These are phyloP conservation scores for Rhodamnia rubescens DNA, from an alignment of 345 rosid species.

Conservation along the genomic window DNA sequence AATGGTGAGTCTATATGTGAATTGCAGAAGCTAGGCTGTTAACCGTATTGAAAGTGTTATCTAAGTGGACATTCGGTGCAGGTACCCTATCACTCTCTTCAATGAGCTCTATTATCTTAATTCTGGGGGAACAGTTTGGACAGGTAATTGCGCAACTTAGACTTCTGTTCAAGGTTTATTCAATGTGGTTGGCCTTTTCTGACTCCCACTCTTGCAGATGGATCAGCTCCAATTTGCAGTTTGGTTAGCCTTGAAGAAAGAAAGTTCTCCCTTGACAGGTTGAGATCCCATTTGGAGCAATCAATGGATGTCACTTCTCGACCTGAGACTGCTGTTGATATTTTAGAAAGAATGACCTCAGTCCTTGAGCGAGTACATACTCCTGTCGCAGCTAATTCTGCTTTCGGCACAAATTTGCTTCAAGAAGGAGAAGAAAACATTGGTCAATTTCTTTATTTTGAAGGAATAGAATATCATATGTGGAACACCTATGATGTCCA, in stretches of 20 bases:
- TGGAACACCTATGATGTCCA: slow-evolving; percentile 98
- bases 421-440: slow-evolving; percentile 88
- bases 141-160: slow-evolving; percentile 30
- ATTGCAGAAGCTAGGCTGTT: not conserved
- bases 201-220: slow-evolving; percentile 36
- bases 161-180: not conserved
- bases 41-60: not conserved
- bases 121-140: slow-evolving; percentile 90
- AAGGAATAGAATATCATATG: slow-evolving; percentile 85
- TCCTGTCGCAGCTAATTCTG: slow-evolving; percentile 58
- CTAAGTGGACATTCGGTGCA: slow-evolving; percentile 10
- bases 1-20: slow-evolving; percentile 39
- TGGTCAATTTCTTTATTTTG: slow-evolving; percentile 87
- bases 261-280: slow-evolving; percentile 70
- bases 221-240: slow-evolving; percentile 62
- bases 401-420: slow-evolving; percentile 82
- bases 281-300: slow-evolving; percentile 25
- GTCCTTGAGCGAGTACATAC: slow-evolving; percentile 52
- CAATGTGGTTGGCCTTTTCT: not conserved
- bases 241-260: slow-evolving; percentile 45
- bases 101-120: slow-evolving; percentile 94
- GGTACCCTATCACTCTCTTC: slow-evolving; percentile 83
- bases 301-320: slow-evolving; percentile 11
- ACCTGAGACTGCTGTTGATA: slow-evolving; percentile 40
- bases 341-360: slow-evolving; percentile 69